phyloP scores from a whole-genome alignment of 345 rosid genomes.

The Viola odorata region DNA sequence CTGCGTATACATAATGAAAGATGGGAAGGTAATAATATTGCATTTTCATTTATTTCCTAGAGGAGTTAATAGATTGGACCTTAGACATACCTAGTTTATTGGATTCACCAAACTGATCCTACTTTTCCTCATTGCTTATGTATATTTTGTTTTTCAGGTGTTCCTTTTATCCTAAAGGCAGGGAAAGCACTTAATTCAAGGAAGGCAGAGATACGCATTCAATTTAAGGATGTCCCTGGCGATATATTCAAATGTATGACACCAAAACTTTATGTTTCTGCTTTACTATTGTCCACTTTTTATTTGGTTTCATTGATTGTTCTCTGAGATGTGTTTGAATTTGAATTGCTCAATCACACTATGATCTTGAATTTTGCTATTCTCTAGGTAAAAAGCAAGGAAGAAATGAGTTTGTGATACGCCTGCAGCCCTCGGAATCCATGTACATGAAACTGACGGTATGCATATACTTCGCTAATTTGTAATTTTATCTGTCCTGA shows the following conservation, averaged over 20 bases:
- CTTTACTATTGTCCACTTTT: constrained; percentile 1
- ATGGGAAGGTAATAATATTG: constrained; percentile 77
- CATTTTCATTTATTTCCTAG: not conserved
- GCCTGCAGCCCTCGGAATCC: constrained; percentile 96
- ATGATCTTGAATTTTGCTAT: constrained; percentile 1
- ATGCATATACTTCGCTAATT: constrained; percentile 21
- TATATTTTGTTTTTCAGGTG: constrained; percentile 48
- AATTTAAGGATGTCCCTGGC: constrained; percentile 98
- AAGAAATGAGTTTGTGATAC: constrained; percentile 94
- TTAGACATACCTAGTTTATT: not conserved
- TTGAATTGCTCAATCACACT: too few relatives aligned
- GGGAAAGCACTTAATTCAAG: constrained; percentile 96
- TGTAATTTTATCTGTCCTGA: too few relatives aligned
- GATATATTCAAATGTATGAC: constrained; percentile 83
- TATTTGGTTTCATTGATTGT: not conserved
- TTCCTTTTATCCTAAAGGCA: constrained; percentile 92
- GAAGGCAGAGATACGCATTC: constrained; percentile 98
- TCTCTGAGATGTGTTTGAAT: too few relatives aligned
- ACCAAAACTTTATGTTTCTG: constrained; percentile 7
- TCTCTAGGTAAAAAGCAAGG: constrained; percentile 81
- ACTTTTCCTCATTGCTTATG: constrained; percentile 5
- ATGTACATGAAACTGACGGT: constrained; percentile 98
- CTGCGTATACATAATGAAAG: constrained; percentile 90
- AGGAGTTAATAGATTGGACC: not conserved
- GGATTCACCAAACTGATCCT: constrained; percentile 2